Percentiles rank a stretch among this genome's conserved stretches.
Conservation (phyloP, 2,329 filamentous ascomycete species). For the Pleurostoma richardsiae region DNA sequence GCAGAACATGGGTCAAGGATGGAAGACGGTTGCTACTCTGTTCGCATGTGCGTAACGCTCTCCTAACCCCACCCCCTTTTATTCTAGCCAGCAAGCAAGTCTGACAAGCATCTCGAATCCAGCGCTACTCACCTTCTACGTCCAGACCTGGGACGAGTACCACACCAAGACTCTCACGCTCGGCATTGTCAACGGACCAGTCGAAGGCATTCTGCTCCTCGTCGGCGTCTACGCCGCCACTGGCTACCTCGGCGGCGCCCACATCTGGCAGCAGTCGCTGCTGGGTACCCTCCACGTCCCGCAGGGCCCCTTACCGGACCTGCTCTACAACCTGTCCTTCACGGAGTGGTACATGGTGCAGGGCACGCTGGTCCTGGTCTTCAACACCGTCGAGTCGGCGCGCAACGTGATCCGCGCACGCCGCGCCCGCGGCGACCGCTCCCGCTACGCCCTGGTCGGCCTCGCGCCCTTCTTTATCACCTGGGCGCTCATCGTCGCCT, state of each 20-base stretch:
- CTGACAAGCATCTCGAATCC: too few relatives aligned
- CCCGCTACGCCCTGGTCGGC: constrained; percentile 72
- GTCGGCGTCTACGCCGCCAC: constrained; percentile 79
- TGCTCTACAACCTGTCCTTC: constrained; percentile 75
- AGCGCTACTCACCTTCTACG: constrained; percentile 93
- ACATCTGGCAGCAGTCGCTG: constrained; percentile 89
- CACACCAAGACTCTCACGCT: constrained; percentile 94
- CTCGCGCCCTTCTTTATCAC: constrained; percentile 74
- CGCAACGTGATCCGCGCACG: constrained; percentile 81
- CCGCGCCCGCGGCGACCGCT: constrained; percentile 65
- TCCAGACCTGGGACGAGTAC: constrained; percentile 99
- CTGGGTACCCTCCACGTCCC: constrained; percentile 67
- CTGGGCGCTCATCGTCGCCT: constrained; percentile 72
- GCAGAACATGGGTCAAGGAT: constrained; percentile 89
- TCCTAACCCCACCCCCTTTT: not conserved
- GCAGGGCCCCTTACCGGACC: constrained; percentile 60
- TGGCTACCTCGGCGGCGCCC: constrained; percentile 77
- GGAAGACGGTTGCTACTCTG: constrained; percentile 78
- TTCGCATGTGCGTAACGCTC: constrained; percentile 70
- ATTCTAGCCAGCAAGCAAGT: constrained; percentile 7
- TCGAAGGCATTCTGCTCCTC: constrained; percentile 87
- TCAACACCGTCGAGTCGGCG: constrained; percentile 78
- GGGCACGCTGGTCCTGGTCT: constrained; percentile 72
- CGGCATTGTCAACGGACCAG: constrained; percentile 86
- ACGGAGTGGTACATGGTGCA: constrained; percentile 92